phyloP scores from a whole-genome alignment of 495 filamentous ascomycete species.

The Aspergillus conjunctus region DNA sequence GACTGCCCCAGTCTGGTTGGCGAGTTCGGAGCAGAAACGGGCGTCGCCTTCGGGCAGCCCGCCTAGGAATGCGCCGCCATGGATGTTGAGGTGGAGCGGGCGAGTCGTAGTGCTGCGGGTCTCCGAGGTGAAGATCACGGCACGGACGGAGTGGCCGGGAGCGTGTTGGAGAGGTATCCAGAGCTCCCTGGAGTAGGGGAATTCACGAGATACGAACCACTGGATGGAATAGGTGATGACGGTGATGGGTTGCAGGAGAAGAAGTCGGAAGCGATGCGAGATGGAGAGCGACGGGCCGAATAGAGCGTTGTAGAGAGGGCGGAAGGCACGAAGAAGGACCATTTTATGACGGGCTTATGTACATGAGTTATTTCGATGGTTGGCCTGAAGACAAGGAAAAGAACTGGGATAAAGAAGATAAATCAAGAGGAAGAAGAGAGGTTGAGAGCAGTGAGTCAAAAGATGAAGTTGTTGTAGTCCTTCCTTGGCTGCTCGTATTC shows the following conservation, averaged over 20 bases:
- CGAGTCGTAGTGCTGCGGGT: neutral
- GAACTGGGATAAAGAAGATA: neutral
- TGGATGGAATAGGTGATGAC: slow-evolving; percentile 16
- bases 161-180: slow-evolving; percentile 13
- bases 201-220: slow-evolving; percentile 8
- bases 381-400: neutral
- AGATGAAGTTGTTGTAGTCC: no score
- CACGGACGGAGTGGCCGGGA: slow-evolving; percentile 8
- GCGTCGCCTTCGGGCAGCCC: slow-evolving; percentile 18
- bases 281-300: slow-evolving; percentile 10
- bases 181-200: neutral
- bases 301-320: slow-evolving; percentile 11
- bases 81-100: slow-evolving; percentile 20
- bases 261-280: slow-evolving; percentile 7
- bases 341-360: neutral
- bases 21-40: slow-evolving; percentile 12
- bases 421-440: neutral
- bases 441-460: no score
- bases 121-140: slow-evolving; percentile 2
- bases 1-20: slow-evolving; percentile 11
- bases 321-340: slow-evolving; percentile 6
- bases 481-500: no score
- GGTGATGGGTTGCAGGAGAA: slow-evolving; percentile 13
- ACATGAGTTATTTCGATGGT: neutral
- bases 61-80: slow-evolving; percentile 18